Conservation (phyloP, 345 rosid genomes). For the Murraya koenigii region DNA sequence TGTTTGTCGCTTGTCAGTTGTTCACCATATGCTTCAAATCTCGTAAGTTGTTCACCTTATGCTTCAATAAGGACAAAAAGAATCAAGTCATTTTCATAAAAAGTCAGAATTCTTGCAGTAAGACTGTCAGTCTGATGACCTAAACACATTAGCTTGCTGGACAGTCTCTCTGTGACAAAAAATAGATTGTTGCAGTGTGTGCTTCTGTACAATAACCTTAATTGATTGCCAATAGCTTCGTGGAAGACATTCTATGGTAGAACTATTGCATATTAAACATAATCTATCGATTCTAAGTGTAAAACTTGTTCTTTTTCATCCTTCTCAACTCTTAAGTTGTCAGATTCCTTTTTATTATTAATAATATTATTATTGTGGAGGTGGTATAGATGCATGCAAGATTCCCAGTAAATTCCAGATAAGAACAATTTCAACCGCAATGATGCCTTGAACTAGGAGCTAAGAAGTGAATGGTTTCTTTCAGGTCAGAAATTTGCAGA, state of each 20-base stretch:
- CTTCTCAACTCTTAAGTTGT: not conserved
- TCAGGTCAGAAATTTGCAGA: not conserved
- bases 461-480: not conserved
- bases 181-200: not conserved
- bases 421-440: not conserved
- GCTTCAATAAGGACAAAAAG: not conserved
- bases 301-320: not conserved
- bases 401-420: not conserved
- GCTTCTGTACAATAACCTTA: not conserved
- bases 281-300: not conserved
- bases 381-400: not conserved
- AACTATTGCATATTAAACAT: not conserved
- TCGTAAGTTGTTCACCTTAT: not conserved
- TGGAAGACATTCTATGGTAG: not conserved
- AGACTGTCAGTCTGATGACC: not conserved
- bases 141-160: not conserved
- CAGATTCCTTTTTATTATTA: not conserved
- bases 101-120: not conserved
- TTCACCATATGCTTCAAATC: slow-evolving; percentile 7
- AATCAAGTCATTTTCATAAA: slow-evolving; percentile 20
- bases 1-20: slow-evolving; percentile 34
- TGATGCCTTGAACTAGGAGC: not conserved
- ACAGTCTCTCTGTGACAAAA: not conserved
- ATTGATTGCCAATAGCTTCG: not conserved
- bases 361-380: not conserved